Conservation (phyloP, 140 eudicot genomes). For the Anethum foeniculum region DNA sequence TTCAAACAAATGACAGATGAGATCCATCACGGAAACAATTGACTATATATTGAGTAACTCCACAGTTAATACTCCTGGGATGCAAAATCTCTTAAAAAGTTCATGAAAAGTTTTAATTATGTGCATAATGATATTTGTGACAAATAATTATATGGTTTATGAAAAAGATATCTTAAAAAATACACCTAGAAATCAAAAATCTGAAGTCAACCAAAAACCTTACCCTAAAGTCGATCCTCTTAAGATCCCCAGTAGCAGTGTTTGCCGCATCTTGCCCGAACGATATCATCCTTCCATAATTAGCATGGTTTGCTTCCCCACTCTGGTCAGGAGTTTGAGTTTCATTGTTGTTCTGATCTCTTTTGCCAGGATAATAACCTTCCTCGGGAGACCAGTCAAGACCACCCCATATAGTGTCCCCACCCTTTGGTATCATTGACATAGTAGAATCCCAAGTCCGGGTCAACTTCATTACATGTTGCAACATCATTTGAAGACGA, state of each 20-base stretch:
- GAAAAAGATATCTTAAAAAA: not conserved
- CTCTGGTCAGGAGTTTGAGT: conserved; percentile 21
- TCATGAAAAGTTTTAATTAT: not conserved
- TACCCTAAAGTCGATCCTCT: conserved; percentile 89
- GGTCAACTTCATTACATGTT: conserved; percentile 89
- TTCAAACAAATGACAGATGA: not conserved
- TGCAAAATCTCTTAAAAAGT: not conserved
- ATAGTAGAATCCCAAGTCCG: conserved; percentile 98
- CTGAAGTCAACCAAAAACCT: not conserved
- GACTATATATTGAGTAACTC: not conserved
- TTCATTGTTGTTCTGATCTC: conserved; percentile 37
- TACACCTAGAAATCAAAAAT: not conserved
- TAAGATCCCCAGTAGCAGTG: conserved; percentile 56
- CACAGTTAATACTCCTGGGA: not conserved
- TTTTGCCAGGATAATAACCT: conserved; percentile 47
- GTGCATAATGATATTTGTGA: not conserved
- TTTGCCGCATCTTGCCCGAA: conserved; percentile 75
- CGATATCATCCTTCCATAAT: conserved; percentile 83
- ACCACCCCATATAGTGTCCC: conserved; percentile 96
- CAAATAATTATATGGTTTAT: not conserved
- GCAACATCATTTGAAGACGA: conserved; percentile 74
- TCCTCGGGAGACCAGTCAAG: conserved; percentile 93
- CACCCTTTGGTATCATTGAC: conserved; percentile 99
- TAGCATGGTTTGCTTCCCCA: conserved; percentile 31
- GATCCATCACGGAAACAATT: not conserved